phyloP scores from a whole-genome alignment of 805 yeast genomes.

The Suhomyces tanzawaensis region DNA sequence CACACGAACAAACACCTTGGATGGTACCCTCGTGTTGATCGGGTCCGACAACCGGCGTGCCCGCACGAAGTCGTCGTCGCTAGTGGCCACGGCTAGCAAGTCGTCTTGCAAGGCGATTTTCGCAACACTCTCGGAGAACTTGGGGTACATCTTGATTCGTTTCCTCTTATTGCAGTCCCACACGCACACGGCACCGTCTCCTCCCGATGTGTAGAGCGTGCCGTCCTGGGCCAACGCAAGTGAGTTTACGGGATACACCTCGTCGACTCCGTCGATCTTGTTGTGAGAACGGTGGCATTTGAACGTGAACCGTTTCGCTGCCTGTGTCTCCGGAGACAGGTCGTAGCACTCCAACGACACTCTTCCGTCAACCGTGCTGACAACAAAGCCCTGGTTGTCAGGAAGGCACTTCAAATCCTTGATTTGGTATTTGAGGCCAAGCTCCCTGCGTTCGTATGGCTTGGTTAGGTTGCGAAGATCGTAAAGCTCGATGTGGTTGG shows the following conservation, averaged over 20 bases:
- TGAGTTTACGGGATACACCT: slow-evolving; percentile 53
- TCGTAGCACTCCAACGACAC: slow-evolving; percentile 71
- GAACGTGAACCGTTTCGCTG: slow-evolving; percentile 63
- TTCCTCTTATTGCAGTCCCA: slow-evolving; percentile 50
- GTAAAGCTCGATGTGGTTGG: slow-evolving; percentile 53
- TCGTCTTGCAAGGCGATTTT: slow-evolving; percentile 19
- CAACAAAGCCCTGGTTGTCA: slow-evolving; percentile 54
- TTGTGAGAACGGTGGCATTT: slow-evolving; percentile 65
- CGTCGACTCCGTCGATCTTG: slow-evolving; percentile 40
- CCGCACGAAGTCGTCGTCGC: slow-evolving; percentile 44
- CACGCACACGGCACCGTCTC: slow-evolving; percentile 48
- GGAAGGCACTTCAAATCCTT: slow-evolving; percentile 56
- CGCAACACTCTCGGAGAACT: slow-evolving; percentile 24
- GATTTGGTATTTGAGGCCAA: slow-evolving; percentile 67
- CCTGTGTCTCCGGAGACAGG: slow-evolving; percentile 41
- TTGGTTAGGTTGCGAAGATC: slow-evolving; percentile 47
- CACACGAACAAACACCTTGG: slow-evolving; percentile 10
- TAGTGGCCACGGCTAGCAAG: slow-evolving; percentile 36
- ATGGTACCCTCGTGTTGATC: slow-evolving; percentile 7
- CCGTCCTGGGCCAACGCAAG: slow-evolving; percentile 41
- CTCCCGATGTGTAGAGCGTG: slow-evolving; percentile 51
- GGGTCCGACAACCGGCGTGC: slow-evolving; percentile 14
- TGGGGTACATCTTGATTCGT: slow-evolving; percentile 42
- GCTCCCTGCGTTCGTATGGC: slow-evolving; percentile 54
- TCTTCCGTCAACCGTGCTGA: slow-evolving; percentile 78